Evolutionary conservation across 768 basidiomycete genomes (phyloP).

Genomic region (Tylopilus sp.): DNA sequence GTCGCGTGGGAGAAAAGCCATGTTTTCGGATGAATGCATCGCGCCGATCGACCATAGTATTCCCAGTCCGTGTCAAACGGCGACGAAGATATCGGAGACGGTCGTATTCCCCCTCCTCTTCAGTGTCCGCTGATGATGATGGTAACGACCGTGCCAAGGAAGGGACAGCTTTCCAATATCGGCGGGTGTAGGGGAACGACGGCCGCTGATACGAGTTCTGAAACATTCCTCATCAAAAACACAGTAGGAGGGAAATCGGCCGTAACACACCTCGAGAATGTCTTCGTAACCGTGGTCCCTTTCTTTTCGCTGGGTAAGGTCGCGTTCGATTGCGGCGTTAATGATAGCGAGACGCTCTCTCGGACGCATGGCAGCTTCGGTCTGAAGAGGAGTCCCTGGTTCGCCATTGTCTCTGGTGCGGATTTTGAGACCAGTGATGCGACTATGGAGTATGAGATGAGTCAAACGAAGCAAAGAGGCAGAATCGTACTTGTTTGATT

Average conservation of each 20-base stretch:
- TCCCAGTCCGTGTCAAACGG: constrained; percentile 81
- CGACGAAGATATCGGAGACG: constrained; percentile 48
- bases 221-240: constrained; percentile 6
- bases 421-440: constrained; percentile 51
- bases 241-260: not conserved
- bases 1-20: constrained; percentile 16
- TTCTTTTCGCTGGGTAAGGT: constrained; percentile 63
- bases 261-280: constrained; percentile 62
- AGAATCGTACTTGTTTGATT: constrained; percentile 13
- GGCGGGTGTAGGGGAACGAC: constrained; percentile 52
- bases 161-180: constrained; percentile 63
- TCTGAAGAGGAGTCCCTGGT: constrained; percentile 34
- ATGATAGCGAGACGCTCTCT: constrained; percentile 64
- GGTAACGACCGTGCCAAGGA: constrained; percentile 35
- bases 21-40: constrained; percentile 28
- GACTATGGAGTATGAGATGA: constrained; percentile 28
- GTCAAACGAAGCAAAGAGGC: not conserved
- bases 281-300: constrained; percentile 85
- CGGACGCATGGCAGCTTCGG: constrained; percentile 55
- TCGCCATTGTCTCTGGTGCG: constrained; percentile 46
- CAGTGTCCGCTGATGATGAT: constrained; percentile 25
- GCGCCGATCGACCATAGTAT: constrained; percentile 72
- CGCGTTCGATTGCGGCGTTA: constrained; percentile 52
- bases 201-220: constrained; percentile 72
- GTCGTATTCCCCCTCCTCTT: constrained; percentile 18